These are phyloP conservation scores for Entomortierella beljakovae DNA, from an alignment of 192 early-diverging fungal species.

Conservation along the genomic window DNA sequence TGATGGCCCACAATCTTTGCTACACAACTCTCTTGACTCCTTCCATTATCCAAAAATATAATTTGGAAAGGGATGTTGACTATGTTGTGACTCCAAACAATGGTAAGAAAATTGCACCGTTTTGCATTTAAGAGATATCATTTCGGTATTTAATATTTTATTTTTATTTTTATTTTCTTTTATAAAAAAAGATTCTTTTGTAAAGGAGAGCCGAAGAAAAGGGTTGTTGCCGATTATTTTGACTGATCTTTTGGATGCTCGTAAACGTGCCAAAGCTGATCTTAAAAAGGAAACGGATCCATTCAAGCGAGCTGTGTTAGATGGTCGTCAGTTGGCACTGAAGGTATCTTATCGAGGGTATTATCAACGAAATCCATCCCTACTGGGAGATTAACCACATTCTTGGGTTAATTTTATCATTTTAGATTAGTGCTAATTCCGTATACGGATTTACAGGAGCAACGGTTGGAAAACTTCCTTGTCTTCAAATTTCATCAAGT, in stretches of 20 bases:
- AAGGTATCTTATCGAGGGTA: slow-evolving; percentile 78
- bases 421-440: slow-evolving; percentile 91
- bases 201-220: slow-evolving; percentile 75
- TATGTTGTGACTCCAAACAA: slow-evolving; percentile 92
- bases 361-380: no score
- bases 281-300: slow-evolving; percentile 98
- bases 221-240: slow-evolving; percentile 92
- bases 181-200: slow-evolving; percentile 97
- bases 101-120: slow-evolving; percentile 58
- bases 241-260: slow-evolving; percentile 87
- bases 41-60: slow-evolving; percentile 67
- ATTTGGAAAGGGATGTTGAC: slow-evolving; percentile 81
- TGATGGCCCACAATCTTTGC: slow-evolving; percentile 99
- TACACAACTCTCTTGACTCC: slow-evolving; percentile 88
- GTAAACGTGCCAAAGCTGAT: slow-evolving; percentile 93
- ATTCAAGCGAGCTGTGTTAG: slow-evolving; percentile 92
- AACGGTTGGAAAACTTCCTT: slow-evolving; percentile 90
- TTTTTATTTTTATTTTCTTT: background rate
- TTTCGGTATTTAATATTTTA: background rate
- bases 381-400: background rate
- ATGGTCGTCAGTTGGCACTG: slow-evolving; percentile 95
- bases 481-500: slow-evolving; percentile 93
- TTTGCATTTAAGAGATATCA: background rate
- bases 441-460: slow-evolving; percentile 99
- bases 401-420: background rate